These are phyloP conservation scores for Trebouxia sp. DNA, from an alignment of 139 green algal species.

Conservation along the genomic window DNA sequence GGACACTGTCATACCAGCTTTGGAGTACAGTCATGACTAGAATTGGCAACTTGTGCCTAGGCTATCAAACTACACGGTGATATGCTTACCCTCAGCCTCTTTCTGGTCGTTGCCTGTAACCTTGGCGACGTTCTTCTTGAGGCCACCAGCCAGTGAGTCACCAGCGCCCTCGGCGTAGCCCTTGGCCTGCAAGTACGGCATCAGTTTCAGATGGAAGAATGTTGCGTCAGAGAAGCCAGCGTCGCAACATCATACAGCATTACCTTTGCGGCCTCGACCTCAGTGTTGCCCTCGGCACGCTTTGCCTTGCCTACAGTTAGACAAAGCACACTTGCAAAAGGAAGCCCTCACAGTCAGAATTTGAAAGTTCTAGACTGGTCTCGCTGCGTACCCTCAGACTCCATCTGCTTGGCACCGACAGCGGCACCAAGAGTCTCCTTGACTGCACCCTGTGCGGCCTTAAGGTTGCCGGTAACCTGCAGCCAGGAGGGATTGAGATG, in stretches of 20 bases:
- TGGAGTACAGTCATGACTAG: neutral
- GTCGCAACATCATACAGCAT: no score
- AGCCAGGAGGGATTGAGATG: neutral
- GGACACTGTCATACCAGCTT: neutral
- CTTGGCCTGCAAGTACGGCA: neutral
- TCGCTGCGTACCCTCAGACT: neutral
- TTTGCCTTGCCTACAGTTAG: neutral
- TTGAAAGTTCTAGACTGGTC: no score
- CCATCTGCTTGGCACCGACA: slow-evolving; percentile 16
- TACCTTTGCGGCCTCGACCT: slow-evolving; percentile 6
- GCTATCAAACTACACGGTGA: neutral
- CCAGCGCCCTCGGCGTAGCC: slow-evolving; percentile 21
- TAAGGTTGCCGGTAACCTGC: slow-evolving; percentile 15
- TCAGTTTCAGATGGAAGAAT: neutral
- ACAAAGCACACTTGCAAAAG: neutral
- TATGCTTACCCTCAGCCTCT: neutral
- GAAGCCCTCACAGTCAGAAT: neutral
- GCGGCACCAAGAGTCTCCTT: slow-evolving; percentile 16
- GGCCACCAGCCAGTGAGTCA: neutral
- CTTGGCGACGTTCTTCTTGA: slow-evolving; percentile 30
- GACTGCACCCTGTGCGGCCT: neutral
- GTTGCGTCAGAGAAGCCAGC: neutral
- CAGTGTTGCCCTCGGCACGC: slow-evolving; percentile 4
- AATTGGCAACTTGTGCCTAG: no score
- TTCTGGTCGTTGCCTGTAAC: slow-evolving; percentile 27